phyloP scores from a whole-genome alignment of 2,329 filamentous ascomycete genomes.

The Exophiala xenobiotica region DNA sequence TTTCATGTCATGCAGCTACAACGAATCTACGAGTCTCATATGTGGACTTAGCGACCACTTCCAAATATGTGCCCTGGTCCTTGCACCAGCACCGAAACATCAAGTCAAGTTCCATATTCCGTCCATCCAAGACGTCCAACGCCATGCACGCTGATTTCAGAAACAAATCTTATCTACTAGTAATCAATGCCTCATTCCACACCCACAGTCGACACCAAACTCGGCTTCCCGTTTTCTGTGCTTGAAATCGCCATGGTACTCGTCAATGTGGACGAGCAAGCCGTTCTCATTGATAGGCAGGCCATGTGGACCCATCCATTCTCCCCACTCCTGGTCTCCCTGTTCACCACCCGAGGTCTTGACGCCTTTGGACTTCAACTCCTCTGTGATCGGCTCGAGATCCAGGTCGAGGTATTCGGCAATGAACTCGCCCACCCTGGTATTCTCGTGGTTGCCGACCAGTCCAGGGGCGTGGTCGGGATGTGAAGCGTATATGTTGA shows the following conservation, averaged over 20 bases:
- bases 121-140: too few relatives aligned
- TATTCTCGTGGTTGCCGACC: constrained; percentile 90
- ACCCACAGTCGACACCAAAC: constrained; percentile 23
- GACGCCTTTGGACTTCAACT: constrained; percentile 54
- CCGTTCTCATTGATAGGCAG: constrained; percentile 37
- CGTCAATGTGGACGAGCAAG: constrained; percentile 35
- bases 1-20: too few relatives aligned
- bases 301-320: constrained; percentile 45
- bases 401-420: constrained; percentile 76
- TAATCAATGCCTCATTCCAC: constrained; percentile 26
- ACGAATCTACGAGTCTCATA: too few relatives aligned
- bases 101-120: too few relatives aligned
- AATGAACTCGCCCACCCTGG: constrained; percentile 81
- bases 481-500: constrained; percentile 90
- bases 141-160: too few relatives aligned
- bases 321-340: constrained; percentile 24
- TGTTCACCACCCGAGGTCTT: constrained; percentile 19
- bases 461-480: constrained; percentile 61
- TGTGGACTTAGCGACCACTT: too few relatives aligned
- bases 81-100: too few relatives aligned
- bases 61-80: too few relatives aligned
- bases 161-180: too few relatives aligned
- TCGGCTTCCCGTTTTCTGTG: constrained; percentile 29
- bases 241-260: constrained; percentile 47
- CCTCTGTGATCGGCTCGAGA: constrained; percentile 72